Conservation (phyloP, 768 basidiomycete species). For the Lactarius vividus region DNA sequence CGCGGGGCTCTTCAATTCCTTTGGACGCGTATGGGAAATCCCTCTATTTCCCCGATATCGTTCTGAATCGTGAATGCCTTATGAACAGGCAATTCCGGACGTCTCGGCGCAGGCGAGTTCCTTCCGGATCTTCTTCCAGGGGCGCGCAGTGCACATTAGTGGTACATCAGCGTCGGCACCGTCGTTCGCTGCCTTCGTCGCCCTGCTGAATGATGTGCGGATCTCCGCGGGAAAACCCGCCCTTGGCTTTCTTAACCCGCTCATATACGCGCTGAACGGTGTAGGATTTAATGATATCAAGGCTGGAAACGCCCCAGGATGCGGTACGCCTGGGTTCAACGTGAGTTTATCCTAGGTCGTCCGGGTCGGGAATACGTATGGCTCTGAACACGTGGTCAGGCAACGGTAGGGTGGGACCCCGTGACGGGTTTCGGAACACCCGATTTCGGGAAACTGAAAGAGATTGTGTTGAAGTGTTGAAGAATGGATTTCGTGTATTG, state of each 20-base stretch:
- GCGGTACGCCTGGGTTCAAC: slow-evolving; percentile 65
- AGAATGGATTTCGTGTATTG: not conserved
- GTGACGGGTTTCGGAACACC: slow-evolving; percentile 59
- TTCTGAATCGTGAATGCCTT: not conserved
- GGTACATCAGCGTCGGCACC: slow-evolving; percentile 64
- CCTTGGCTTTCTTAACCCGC: slow-evolving; percentile 68
- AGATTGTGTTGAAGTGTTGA: slow-evolving; percentile 32
- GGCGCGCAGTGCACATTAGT: slow-evolving; percentile 36
- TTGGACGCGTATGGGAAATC: slow-evolving; percentile 52
- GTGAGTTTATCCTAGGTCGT: no score
- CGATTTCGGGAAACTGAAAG: slow-evolving; percentile 47
- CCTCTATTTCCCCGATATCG: not conserved
- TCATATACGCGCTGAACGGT: slow-evolving; percentile 48
- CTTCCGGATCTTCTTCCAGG: slow-evolving; percentile 45
- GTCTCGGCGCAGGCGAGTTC: slow-evolving; percentile 51
- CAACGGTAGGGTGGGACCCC: slow-evolving; percentile 54
- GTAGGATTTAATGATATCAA: slow-evolving; percentile 58
- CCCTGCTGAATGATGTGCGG: slow-evolving; percentile 52
- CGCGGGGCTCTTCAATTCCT: slow-evolving; percentile 53
- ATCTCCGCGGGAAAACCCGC: slow-evolving; percentile 41
- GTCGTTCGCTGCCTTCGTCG: slow-evolving; percentile 50
- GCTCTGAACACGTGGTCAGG: slow-evolving; percentile 31
- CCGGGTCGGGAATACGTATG: no score
- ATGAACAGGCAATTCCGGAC: slow-evolving; percentile 52
- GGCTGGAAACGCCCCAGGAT: slow-evolving; percentile 46